Percentiles rank a stretch among this genome's conserved stretches.
phyloP scores from a whole-genome alignment of 495 filamentous ascomycete genomes.

The Podospora tetraspora region DNA sequence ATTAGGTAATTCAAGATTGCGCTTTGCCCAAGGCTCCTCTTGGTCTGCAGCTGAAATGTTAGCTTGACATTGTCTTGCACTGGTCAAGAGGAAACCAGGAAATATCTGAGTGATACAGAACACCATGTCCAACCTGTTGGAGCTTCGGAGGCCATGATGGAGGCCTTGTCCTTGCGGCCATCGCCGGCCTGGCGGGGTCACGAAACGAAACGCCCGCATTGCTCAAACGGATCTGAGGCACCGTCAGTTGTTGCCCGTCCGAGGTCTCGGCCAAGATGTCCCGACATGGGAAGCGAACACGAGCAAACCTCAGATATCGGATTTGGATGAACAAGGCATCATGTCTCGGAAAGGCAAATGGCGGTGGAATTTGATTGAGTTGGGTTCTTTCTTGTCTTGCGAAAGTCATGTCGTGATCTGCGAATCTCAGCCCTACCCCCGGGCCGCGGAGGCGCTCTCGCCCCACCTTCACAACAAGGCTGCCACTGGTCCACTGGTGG shows the following conservation, averaged over 20 bases:
- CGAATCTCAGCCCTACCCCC: not conserved
- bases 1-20: not conserved
- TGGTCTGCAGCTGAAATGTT: not conserved
- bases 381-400: too few relatives aligned
- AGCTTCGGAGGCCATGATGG: not conserved
- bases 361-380: too few relatives aligned
- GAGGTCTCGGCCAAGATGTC: not conserved
- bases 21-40: too few relatives aligned
- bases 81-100: not conserved
- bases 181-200: not conserved
- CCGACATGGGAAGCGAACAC: not conserved
- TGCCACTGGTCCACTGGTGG: too few relatives aligned
- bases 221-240: constrained; percentile 23
- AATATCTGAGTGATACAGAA: not conserved
- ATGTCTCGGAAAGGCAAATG: not conserved
- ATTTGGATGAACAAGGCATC: not conserved
- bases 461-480: not conserved
- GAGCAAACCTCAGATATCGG: not conserved
- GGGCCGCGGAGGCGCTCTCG: not conserved
- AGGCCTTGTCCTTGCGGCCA: not conserved
- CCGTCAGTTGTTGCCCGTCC: not conserved
- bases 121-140: not conserved
- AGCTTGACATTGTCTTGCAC: not conserved
- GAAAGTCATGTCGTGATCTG: not conserved
- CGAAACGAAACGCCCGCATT: not conserved